phyloP scores from a whole-genome alignment of 2,329 filamentous ascomycete species.

The Leptographium procerum region DNA sequence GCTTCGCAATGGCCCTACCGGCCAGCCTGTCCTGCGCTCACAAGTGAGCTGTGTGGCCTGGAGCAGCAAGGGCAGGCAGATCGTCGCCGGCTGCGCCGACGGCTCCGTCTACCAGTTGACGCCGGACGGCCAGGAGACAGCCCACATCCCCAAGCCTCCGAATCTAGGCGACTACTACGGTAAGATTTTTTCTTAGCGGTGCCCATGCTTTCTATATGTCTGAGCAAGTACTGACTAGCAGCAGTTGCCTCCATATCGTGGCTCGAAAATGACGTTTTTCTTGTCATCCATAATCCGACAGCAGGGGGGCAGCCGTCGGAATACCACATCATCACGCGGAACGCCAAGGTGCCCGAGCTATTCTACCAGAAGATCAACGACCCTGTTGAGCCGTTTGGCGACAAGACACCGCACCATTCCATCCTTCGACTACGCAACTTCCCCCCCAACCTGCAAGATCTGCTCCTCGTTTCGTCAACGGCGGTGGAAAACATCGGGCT shows the following conservation, averaged over 20 bases:
- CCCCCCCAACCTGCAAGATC: conserved; percentile 66
- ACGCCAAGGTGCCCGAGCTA: conserved; percentile 45
- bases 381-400: conserved; percentile 61
- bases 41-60: conserved; percentile 78
- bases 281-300: conserved; percentile 64
- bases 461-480: conserved; percentile 73
- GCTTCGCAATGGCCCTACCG: conserved; percentile 46
- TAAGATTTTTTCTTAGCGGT: conserved; percentile 27
- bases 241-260: conserved; percentile 71
- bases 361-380: conserved; percentile 64
- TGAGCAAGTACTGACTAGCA: background rate
- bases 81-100: conserved; percentile 74
- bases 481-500: conserved; percentile 69
- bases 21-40: conserved; percentile 51
- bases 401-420: conserved; percentile 63
- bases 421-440: conserved; percentile 69
- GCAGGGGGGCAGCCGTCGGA: conserved; percentile 50
- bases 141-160: conserved; percentile 66
- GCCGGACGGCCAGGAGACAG: conserved; percentile 66
- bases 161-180: conserved; percentile 55
- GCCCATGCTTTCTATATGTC: background rate
- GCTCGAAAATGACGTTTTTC: conserved; percentile 79
- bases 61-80: conserved; percentile 88
- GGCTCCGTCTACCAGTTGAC: conserved; percentile 77
- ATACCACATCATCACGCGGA: conserved; percentile 71